These are phyloP conservation scores for Xerocomus potaroensis DNA, from an alignment of 768 basidiomycete genomes.

Conservation along the genomic window DNA sequence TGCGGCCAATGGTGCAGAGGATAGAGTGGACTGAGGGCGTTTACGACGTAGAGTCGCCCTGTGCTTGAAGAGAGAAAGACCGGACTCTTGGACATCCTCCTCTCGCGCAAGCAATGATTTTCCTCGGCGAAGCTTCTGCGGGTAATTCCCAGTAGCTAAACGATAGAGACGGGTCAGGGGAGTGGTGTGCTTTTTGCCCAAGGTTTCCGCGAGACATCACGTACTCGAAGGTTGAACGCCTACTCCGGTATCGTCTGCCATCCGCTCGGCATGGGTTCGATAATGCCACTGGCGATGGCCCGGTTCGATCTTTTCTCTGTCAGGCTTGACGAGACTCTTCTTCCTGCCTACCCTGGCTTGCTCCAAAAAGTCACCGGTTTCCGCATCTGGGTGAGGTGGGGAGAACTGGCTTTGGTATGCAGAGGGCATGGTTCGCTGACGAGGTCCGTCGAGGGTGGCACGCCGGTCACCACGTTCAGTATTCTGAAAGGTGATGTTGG, in stretches of 20 bases:
- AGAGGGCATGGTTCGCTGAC: conserved; percentile 42
- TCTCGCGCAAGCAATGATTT: conserved; percentile 88
- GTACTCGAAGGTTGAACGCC: conserved; percentile 79
- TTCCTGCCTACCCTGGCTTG: conserved; percentile 64
- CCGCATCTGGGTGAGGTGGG: conserved; percentile 35
- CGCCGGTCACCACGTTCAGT: conserved; percentile 67
- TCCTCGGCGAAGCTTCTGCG: conserved; percentile 69
- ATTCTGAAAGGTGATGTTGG: conserved; percentile 65
- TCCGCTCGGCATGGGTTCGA: conserved; percentile 75
- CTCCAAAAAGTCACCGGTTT: conserved; percentile 37
- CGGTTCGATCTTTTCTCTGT: conserved; percentile 95
- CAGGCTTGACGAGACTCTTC: conserved; percentile 88
- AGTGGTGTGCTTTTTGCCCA: not conserved
- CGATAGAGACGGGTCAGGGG: conserved; percentile 5
- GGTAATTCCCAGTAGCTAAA: conserved; percentile 76
- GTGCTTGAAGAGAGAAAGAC: conserved; percentile 87
- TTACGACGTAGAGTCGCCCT: conserved; percentile 75
- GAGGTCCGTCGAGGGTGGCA: conserved; percentile 51
- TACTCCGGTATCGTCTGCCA: conserved; percentile 66
- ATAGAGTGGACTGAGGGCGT: conserved; percentile 41
- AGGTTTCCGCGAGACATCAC: conserved; percentile 30
- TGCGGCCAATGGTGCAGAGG: conserved; percentile 37
- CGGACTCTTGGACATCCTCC: conserved; percentile 87
- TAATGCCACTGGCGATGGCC: conserved; percentile 95
- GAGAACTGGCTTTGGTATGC: conserved; percentile 44